Conservation (phyloP, 495 filamentous ascomycete species). For the Podospora pseudocomata region DNA sequence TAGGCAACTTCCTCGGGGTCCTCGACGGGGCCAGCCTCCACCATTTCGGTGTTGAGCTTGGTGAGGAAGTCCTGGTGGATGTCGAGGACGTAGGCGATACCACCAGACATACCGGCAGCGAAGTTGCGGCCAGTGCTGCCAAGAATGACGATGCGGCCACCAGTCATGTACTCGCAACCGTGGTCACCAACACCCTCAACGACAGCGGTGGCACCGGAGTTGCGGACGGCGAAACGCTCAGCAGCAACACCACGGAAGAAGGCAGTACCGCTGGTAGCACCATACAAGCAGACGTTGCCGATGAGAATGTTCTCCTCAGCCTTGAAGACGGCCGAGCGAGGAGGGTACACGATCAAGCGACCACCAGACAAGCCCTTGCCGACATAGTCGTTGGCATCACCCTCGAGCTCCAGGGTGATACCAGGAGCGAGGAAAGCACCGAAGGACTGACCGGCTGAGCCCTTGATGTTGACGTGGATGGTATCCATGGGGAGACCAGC, state of each 20-base stretch:
- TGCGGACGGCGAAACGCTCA: constrained; percentile 96
- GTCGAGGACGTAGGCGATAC: constrained; percentile 96
- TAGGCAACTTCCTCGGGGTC: constrained; percentile 92
- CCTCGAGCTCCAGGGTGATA: constrained; percentile 94
- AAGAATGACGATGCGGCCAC: constrained; percentile 85
- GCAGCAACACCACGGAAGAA: constrained; percentile 98
- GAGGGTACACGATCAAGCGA: constrained; percentile 93
- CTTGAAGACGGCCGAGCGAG: constrained; percentile 89
- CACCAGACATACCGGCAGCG: constrained; percentile 98
- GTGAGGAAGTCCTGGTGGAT: constrained; percentile 86
- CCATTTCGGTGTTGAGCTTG: constrained; percentile 99
- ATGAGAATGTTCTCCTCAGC: constrained; percentile 97
- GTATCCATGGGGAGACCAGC: constrained; percentile 89
- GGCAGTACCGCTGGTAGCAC: constrained; percentile 86
- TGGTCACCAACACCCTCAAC: constrained; percentile 98
- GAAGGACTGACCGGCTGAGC: constrained; percentile 98
- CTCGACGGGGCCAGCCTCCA: constrained; percentile 82
- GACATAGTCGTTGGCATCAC: constrained; percentile 97
- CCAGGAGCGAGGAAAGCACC: constrained; percentile 93
- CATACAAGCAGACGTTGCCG: constrained; percentile 96
- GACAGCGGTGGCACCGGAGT: constrained; percentile 94
- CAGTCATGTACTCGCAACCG: constrained; percentile 99
- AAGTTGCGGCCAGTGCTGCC: constrained; percentile 98
- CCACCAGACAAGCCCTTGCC: constrained; percentile 97
- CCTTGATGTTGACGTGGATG: constrained; percentile 95